Evolutionary conservation across 768 basidiomycete species (phyloP), one percentile per base, ranked within the genome.

Genomic region (Hypholoma sublateritium): DNA sequence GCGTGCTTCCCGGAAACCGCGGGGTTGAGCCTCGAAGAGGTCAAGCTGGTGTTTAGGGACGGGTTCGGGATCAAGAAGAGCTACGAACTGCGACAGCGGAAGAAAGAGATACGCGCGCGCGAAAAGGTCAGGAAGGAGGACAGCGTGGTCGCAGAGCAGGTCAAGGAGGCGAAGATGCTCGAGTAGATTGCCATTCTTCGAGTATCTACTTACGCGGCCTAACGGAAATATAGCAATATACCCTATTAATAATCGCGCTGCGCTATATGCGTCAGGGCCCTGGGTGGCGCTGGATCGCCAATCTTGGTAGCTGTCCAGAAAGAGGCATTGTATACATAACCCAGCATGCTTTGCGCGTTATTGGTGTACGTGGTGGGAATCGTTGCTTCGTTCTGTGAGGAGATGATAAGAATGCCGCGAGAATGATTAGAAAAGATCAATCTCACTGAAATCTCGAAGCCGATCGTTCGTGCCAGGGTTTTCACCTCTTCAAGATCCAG

Each of bases 401-500:
- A 44, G 28, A 19, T n/a, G 21, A 35, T 11, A 48, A 7, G 46
- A 46, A 17, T 61, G 17, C 24, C 39, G n/a, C 22, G 24, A 37
- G 9, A 3, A 35, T 17, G 45, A 17, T 6, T 5, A 54, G 49
- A 43, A 17, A 21, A 7, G 42, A 45, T 44, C 45, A 48, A 53
- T n/a, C 89, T 54, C 55, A 95, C 95, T 37, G 82, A 81, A 54
- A 98, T 75, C 61, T 86, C 85, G 62, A 98, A 96, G 0, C 96
- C 95, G 11, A 97, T 82, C 46, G 75, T 73, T 21, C 77, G 77
- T 2, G 85, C 88, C 5, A 98, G 79, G 0, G 71, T 70, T 67
- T 94, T 96, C 36, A 97, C 81, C 66, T 98, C 95, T 57, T 92
- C 90, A n/a, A 98, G 73, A 64, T 87, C 88, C 16, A 98, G 78